Base-by-base conservation (phyloP, 768 basidiomycete species). In the Hypholoma fasciculare region DNA sequence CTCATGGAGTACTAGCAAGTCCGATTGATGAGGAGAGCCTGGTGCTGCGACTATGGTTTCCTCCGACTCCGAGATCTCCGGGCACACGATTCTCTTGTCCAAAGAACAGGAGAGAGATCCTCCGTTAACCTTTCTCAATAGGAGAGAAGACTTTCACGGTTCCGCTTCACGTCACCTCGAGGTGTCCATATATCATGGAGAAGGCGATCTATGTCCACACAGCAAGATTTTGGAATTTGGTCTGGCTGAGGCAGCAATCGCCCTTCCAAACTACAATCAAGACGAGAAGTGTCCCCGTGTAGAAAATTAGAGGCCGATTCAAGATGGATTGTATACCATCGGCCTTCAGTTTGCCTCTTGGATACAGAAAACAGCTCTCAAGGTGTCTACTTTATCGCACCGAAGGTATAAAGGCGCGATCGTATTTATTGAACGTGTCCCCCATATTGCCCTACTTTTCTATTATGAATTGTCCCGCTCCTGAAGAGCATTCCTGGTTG, bases 51-150 rank as follows among this genome's bases (percentile, higher is more conserved):
- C 17, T 11, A 34, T 48, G 27, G 51, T 2, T 27, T 17, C 20
- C 34, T 47, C 38, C 16, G 3, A 38, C 14, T 52, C 67, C 67
- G 67, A 65, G 63, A 64, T 63, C 43, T 46, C 48, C 67, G 67
- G 30, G 63, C 37, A 17, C 8, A 42, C 17, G 26, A 26, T 36
- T 19, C n/a, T 34, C 23, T 34, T 42, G 23, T 44, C 13, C 37
- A 46, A 14, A 27, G 26, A 54, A 54, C 36, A 34, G n/a, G 27
- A n/a, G 34, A 43, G 19, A 54, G 34, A 46, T 52, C 54, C 52
- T 43, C 54, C 34, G 36, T 56, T 44, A 52, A 42, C 39, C 39
- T 20, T 54, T 40, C 47, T 55, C 49, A 46, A 37, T 38, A 20
- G 52, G 20, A 20, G 17, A 38, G 48, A 46, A 44, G 16, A 44